These are phyloP conservation scores for Aspergillus felis DNA, from an alignment of 2,329 filamentous ascomycete species.

Conservation along the genomic window DNA sequence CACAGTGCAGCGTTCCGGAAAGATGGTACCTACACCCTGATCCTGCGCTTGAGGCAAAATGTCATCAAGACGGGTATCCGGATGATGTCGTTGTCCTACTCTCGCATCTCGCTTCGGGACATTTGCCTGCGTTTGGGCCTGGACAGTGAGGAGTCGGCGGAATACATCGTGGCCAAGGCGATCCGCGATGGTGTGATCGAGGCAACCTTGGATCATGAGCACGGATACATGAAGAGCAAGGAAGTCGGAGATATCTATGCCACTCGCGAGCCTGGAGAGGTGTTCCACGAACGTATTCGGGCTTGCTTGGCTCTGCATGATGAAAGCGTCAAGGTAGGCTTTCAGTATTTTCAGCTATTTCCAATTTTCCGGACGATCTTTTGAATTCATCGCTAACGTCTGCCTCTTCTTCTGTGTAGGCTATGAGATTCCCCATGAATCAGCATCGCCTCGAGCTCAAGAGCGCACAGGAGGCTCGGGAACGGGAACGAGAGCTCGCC, in stretches of 20 bases:
- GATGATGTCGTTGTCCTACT: conserved; percentile 98
- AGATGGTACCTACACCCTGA: conserved; percentile 92
- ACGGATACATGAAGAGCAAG: conserved; percentile 98
- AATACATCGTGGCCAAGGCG: conserved; percentile 98
- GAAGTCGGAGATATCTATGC: conserved; percentile 94
- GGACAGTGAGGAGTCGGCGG: conserved; percentile 92
- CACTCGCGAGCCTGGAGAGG: conserved; percentile 90
- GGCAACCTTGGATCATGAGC: conserved; percentile 87
- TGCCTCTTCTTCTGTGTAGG: conserved; percentile 47
- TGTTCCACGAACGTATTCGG: conserved; percentile 93
- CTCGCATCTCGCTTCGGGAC: conserved; percentile 91
- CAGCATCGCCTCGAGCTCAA: conserved; percentile 95
- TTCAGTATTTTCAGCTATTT: not conserved
- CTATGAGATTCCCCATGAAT: conserved; percentile 99
- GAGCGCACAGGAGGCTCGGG: conserved; percentile 96
- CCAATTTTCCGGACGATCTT: not conserved
- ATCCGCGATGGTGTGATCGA: conserved; percentile 97
- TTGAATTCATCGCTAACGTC: conserved; percentile 23
- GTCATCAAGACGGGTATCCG: conserved; percentile 99
- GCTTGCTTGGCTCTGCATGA: conserved; percentile 91
- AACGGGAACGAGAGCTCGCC: conserved; percentile 91
- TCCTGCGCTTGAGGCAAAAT: conserved; percentile 91
- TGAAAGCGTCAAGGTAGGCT: conserved; percentile 88
- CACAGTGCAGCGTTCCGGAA: conserved; percentile 82
- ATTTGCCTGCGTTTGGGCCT: conserved; percentile 94